A percentile compares a stretch with the other conserved stretches of the same genome.
Conservation (phyloP, 192 early-diverging fungal genomes). For the Pilaira anomala region DNA sequence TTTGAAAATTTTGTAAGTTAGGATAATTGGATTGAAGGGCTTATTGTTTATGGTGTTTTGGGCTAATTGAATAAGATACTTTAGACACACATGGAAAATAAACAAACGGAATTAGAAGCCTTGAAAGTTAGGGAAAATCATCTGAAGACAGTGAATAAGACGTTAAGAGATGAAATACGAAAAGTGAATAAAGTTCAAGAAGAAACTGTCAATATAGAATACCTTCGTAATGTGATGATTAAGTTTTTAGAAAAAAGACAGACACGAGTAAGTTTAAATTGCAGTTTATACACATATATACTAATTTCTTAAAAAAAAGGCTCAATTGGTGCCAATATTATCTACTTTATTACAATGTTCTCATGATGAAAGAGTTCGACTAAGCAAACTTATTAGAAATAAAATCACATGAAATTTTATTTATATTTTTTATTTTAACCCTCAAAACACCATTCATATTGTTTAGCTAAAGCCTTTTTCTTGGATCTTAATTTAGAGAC, state of each 20-base stretch:
- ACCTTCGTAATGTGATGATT: slow-evolving; percentile 14
- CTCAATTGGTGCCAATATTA: slow-evolving; percentile 5
- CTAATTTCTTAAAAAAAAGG: background rate
- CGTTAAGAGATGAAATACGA: slow-evolving; percentile 17
- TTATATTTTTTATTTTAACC: background rate
- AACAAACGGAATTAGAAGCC: slow-evolving; percentile 2
- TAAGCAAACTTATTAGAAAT: background rate
- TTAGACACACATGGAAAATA: slow-evolving; percentile 8
- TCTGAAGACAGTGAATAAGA: slow-evolving; percentile 3
- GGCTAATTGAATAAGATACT: too few relatives aligned
- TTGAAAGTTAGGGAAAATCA: slow-evolving; percentile 9
- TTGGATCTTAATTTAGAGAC: slow-evolving; percentile 4
- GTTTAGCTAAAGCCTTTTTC: slow-evolving; percentile 16
- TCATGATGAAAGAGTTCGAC: background rate
- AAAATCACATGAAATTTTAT: too few relatives aligned
- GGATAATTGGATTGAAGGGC: too few relatives aligned
- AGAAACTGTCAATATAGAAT: slow-evolving; percentile 7
- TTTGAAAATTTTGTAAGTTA: background rate
- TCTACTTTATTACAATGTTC: slow-evolving; percentile 6
- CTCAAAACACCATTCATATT: slow-evolving; percentile 38
- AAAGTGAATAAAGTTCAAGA: background rate
- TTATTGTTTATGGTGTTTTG: background rate
- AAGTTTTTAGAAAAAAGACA: slow-evolving; percentile 17
- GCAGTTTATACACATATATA: background rate
- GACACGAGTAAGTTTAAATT: slow-evolving; percentile 7